Percentiles rank a stretch among this genome's conserved stretches.
Evolutionary conservation across 768 basidiomycete species (phyloP).

Genomic region (Baorangia bicolor): DNA sequence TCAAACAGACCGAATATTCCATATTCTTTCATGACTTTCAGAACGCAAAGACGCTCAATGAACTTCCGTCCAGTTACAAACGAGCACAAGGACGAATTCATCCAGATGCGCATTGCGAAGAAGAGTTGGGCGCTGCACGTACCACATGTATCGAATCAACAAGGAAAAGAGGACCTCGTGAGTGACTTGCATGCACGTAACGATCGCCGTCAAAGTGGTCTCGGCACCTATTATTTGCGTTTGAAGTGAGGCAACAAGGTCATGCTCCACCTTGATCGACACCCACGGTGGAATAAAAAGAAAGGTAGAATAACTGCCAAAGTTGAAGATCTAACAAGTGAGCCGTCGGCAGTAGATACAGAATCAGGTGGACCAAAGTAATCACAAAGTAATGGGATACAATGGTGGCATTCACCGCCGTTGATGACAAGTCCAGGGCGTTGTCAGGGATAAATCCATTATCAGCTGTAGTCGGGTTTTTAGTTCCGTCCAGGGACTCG

Average conservation of each 20-base stretch:
- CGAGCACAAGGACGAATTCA: background rate
- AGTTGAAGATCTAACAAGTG: background rate
- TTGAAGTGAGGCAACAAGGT: background rate
- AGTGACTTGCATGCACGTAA: constrained; percentile 1
- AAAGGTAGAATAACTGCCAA: background rate
- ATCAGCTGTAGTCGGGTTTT: background rate
- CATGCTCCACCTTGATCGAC: background rate
- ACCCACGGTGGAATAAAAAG: background rate
- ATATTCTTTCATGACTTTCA: constrained; percentile 1
- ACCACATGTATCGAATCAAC: too few species aligned
- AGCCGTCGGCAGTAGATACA: background rate
- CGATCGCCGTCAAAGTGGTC: background rate
- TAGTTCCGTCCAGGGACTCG: background rate
- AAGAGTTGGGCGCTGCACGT: background rate
- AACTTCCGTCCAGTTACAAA: background rate
- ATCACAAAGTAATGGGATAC: constrained; percentile 3
- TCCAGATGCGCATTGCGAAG: constrained; percentile 4
- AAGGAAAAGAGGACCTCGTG: background rate
- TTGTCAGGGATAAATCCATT: background rate
- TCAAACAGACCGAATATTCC: background rate
- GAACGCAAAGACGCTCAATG: background rate
- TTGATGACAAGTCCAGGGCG: constrained; percentile 1
- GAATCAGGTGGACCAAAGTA: background rate
- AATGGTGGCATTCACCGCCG: background rate
- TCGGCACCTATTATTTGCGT: constrained; percentile 1